Base-by-base conservation (phyloP, 73 alveolate genomes). In the Paramecium sexaurelia region DNA sequence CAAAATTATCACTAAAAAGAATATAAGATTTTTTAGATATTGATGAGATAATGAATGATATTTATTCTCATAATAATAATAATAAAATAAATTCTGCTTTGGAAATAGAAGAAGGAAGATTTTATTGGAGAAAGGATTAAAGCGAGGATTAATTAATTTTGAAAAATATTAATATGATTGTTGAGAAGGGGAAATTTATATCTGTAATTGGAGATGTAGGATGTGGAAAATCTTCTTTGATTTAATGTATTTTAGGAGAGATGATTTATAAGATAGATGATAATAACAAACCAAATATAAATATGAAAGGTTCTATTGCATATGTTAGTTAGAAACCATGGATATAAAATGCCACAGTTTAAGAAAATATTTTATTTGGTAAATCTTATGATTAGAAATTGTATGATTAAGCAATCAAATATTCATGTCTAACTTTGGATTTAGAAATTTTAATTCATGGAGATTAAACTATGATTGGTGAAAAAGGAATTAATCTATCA, bases 391-490 rank as follows among this genome's bases (percentile, higher is more conserved):
- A 95, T 20, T 96, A 95, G 68, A n/a, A 27, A 24, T 73, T 73
- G 84, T 96, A 96, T 68, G 91, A 91, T 67, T 56, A 96, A 91
- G 85, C 91, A 22, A 88, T 96, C 19, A 78, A 92, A 40, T 27
- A 89, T 75, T 95, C 98, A 17, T 93, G 95, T 94, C 69, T 96
- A 32, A 92, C 56, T 36, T 66, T 85, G 85, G 99, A 96, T 83
- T 92, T 96, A 27, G 94, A 95, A 41, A 75, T 71, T 39, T 83
- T 96, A 69, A 55, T 75, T 39, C 90, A 93, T 26, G 96, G 95
- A 84, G 99, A 96, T 92, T 69, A 73, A 55, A 96, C 98, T 55
- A 41, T 93, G 73, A 92, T 96, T 9, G 96, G 96, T 29, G 96
- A 93, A 73, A 93, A 92, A 75, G 98, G 99, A 75, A 84, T 93